These are phyloP conservation scores for Coemansia sp. DNA, from an alignment of 192 early-diverging fungal genomes.

Conservation along the genomic window DNA sequence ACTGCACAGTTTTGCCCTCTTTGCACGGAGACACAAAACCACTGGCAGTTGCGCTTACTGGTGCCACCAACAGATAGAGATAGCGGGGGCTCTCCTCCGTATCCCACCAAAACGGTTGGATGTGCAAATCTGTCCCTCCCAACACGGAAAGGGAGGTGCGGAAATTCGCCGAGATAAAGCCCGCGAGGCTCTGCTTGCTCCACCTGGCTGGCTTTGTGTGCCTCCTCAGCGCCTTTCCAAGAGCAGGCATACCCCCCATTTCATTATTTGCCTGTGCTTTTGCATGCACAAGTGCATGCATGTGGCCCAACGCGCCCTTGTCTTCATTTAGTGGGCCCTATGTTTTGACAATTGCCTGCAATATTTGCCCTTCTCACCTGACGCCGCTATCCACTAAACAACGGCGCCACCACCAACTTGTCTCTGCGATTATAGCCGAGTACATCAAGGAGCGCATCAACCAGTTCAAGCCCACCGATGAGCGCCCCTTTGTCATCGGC, in stretches of 20 bases:
- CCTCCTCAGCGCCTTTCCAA: neutral
- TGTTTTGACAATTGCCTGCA: neutral
- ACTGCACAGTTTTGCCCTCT: too few species aligned
- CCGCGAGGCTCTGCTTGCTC: neutral
- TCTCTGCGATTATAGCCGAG: constrained; percentile 56
- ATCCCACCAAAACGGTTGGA: too few species aligned
- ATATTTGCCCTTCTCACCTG: constrained; percentile 5
- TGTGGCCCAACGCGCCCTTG: constrained; percentile 1
- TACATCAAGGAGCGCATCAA: constrained; percentile 79
- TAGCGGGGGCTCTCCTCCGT: too few species aligned
- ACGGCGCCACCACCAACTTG: neutral
- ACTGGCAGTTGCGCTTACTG: neutral
- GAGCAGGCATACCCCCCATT: neutral
- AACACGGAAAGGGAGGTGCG: neutral
- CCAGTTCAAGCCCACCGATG: constrained; percentile 68
- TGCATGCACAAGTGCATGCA: neutral
- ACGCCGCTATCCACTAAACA: neutral
- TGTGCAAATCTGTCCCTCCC: neutral
- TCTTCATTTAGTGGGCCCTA: neutral
- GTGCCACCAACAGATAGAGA: neutral
- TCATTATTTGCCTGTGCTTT: neutral
- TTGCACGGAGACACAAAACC: too few species aligned
- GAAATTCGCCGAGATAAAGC: neutral
- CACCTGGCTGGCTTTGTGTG: neutral
- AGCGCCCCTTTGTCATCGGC: constrained; percentile 80